Base-by-base conservation (phyloP, 129 eudicot species). In the Erigeron canadensis region DNA sequence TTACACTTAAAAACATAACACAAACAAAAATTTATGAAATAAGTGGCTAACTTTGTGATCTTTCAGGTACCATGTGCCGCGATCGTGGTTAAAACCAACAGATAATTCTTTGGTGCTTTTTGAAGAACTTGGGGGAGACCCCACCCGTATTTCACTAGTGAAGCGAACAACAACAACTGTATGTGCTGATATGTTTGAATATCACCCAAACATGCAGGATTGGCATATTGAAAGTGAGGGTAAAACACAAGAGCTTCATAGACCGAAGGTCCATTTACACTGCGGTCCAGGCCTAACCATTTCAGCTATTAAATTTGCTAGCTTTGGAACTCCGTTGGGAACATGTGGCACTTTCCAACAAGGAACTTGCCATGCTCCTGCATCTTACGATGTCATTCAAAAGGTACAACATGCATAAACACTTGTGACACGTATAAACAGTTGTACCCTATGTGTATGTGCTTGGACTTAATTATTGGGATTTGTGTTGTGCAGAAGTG, bases 61-160 rank as follows among this genome's bases (percentile, higher is more conserved):
- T 73, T 75, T 63, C 71, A 86, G 91, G 91, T 87, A 87, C 73
- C 94, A 87, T 58, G 94, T 87, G 57, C 94, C 94, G 44, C 73
- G 85, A 28, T 82, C 94, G 2, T 87, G 94, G 94, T 80, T 87
- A 73, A 82, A 87, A 62, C 89, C 89, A 2, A 87, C 82, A 17
- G 82, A 79, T 10, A 87, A 87, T 65, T 70, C 83, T 1, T 51
- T 87, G 71, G 89, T 87, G 34, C 78, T 87, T 5, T 84, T 87
- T 41, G 94, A 87, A 77, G 94, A 87, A 59, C 78, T 84, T 0
- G 94, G 94, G 1, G 94, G 94, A 8, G 85, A 87, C 67, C 87
- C 94, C 2, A 82, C 84, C 1, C 81, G 70, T 66, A 80, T 87
- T 40, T 71, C 81, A 8, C 75, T 87, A 12, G 87, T 77, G 55